phyloP scores from a whole-genome alignment of 129 eudicot species.

The Apium graveolens region DNA sequence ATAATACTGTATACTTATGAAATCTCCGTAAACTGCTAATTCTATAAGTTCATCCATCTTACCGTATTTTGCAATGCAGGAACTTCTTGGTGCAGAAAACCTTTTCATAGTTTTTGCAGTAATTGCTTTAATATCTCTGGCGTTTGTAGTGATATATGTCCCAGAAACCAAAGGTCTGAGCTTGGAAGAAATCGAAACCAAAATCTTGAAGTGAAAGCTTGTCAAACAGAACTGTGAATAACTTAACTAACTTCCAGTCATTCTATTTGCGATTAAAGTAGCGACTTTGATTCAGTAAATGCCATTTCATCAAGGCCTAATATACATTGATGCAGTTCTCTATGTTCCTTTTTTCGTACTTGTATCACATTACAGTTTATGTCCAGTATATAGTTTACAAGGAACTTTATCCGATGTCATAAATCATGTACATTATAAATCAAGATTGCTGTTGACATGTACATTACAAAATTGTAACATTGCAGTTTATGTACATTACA shows the following conservation, averaged over 20 bases:
- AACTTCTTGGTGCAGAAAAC: conserved; percentile 85
- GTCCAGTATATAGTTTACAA: neutral
- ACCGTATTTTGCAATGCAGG: conserved; percentile 43
- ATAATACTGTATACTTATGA: neutral
- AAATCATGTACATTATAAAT: neutral
- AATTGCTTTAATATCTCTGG: conserved; percentile 71
- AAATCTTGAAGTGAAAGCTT: conserved; percentile 60
- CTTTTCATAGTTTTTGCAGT: conserved; percentile 87
- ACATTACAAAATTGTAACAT: too few species aligned
- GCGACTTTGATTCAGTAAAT: neutral
- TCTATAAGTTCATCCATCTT: neutral
- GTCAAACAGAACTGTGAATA: neutral
- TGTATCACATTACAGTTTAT: neutral
- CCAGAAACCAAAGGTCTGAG: conserved; percentile 96
- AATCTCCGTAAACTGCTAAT: neutral
- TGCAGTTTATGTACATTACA: too few species aligned
- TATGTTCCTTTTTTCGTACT: neutral
- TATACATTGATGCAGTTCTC: neutral
- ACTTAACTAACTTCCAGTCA: neutral
- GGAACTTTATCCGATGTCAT: neutral
- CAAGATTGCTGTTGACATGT: neutral
- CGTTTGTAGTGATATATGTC: conserved; percentile 49
- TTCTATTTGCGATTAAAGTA: neutral
- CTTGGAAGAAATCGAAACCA: conserved; percentile 94
- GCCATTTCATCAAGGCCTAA: neutral